phyloP scores from a whole-genome alignment of 2,329 filamentous ascomycete species.

The Hypoxylon sp. region DNA sequence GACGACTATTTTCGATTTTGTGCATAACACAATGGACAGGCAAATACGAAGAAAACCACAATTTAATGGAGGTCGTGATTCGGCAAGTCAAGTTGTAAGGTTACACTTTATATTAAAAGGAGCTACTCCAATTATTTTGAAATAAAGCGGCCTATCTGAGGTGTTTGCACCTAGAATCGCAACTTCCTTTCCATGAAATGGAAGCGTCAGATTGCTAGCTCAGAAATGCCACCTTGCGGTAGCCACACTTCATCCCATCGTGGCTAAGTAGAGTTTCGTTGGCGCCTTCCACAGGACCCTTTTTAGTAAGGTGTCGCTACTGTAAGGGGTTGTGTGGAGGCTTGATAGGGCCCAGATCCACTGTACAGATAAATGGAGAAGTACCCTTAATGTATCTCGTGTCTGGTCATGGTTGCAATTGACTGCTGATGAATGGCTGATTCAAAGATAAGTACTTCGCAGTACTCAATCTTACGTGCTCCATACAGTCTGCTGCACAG shows the following conservation, averaged over 20 bases:
- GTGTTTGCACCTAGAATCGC: not conserved
- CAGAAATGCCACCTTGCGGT: conserved; percentile 21
- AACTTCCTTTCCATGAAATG: not conserved
- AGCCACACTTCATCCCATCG: conserved; percentile 33
- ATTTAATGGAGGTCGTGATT: not conserved
- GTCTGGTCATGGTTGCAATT: not conserved
- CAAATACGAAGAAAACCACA: conserved; percentile 25
- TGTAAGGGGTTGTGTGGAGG: conserved; percentile 33
- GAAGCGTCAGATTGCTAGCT: not conserved
- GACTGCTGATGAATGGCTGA: conserved; percentile 5
- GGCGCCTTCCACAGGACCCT: conserved; percentile 1
- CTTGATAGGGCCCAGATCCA: conserved; percentile 6
- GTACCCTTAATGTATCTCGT: conserved; percentile 16
- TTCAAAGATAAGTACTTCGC: conserved; percentile 11
- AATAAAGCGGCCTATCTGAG: not conserved
- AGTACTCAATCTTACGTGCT: conserved; percentile 13
- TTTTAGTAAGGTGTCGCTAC: conserved; percentile 24
- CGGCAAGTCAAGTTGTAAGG: not conserved
- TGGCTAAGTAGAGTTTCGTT: conserved; percentile 26
- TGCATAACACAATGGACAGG: conserved; percentile 23
- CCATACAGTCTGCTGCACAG: conserved; percentile 12
- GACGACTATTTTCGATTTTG: conserved; percentile 26
- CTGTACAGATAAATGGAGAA: conserved; percentile 8
- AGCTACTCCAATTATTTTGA: not conserved
- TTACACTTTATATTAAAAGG: not conserved